Base-by-base conservation (phyloP, 148 eudicot genomes). In the Vaccinium macrocarpon region DNA sequence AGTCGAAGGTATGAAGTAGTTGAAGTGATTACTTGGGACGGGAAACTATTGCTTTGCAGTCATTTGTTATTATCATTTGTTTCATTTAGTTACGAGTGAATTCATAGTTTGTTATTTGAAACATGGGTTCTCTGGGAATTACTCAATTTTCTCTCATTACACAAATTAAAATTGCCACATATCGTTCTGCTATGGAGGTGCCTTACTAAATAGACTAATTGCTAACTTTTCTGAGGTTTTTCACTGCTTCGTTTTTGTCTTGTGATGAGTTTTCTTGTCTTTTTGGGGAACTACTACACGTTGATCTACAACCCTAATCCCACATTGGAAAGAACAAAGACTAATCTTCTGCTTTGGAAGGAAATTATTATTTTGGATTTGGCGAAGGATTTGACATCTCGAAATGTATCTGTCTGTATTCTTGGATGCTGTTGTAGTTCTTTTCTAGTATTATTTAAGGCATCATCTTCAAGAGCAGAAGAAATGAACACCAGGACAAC, bases 1-100 rank as follows among this genome's bases (percentile, higher is more conserved):
- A 19, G 91, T 92, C 50, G 95, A 92, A 89, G 95, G 95, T 91
- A 89, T 53, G 81, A 1, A 35, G 53, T 51, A 6, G 35, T 18
- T 53, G 4, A 53, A 13, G 25, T 53, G 51, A 21, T 82, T 52
- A n/a, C 21, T 23, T 78, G 42, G 21, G 48, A 52, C 19, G 5
- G 32, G 35, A 76, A 49, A 25, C 50, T n/a, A 5, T 6, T 51
- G 1, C 2, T 12, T 48, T 19, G 53, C 38, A 10, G 2, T 77
- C 80, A 50, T 23, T 48, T 76, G 25, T 75, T 48, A 76, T 19
- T 19, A 7, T n/a, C 29, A n/a, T 76, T 3, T 49, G 55, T 76
- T 9, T 75, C 9, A 38, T 73, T 73, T 35, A 0, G 52, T 74
- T 14, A 71, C 1, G 15, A 74, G 51, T 74, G 46, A 74, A 18